Evolutionary conservation across 2,329 filamentous ascomycete genomes (phyloP), one percentile per base, ranked within the genome.

Genomic region (Huntiella bhutanensis): DNA sequence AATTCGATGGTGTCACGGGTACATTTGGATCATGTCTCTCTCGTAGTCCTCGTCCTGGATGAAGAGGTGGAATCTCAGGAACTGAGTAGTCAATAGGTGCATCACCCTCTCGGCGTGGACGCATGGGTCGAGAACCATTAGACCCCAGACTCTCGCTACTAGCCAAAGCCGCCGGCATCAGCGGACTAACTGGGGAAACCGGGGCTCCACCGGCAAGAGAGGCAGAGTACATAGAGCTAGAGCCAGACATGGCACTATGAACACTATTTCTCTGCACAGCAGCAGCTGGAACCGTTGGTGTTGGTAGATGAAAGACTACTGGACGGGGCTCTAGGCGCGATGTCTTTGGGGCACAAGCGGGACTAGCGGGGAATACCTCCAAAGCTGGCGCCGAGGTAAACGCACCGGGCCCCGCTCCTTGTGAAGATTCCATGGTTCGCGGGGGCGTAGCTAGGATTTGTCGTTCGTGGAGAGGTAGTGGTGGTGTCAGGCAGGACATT

Each of bases 371-470:
- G 19, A 47, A 49, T 8, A 32, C 32, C 4, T 49, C 43, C 22
- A 28, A 28, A 28, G 22, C 22, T 28, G 22, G 22, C 22, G 22
- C 22, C 22, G 22, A 28, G 22, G 22, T 28, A 39, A 49, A 49
- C 11, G 32, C 40, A 12, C 48, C 48, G 17, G 46, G 43, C n/a
- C 48, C 44, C 8, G 34, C 40, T 4, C 22, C 22, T 10, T 32
- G 48, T 3, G 40, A 41, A 6, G 15, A 46, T 19, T 47, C 48
- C 44, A 49, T 49, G 6, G 48, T 43, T n/a, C 48, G 39, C 16
- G 44, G 48, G 15, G 48, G 48, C 36, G 48, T 49, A 19, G 36
- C 12, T 3, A 49, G 35, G 11, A 47, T 17, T 22, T 49, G 48
- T 8, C 48, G 35, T n/a, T 49, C 48, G 17, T 37, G n/a, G 10